A percentile compares a stretch with the other conserved stretches of the same genome.
phyloP scores from a whole-genome alignment of 1,284 basidiomycete genomes.

The Sanghuangporus weigelae region DNA sequence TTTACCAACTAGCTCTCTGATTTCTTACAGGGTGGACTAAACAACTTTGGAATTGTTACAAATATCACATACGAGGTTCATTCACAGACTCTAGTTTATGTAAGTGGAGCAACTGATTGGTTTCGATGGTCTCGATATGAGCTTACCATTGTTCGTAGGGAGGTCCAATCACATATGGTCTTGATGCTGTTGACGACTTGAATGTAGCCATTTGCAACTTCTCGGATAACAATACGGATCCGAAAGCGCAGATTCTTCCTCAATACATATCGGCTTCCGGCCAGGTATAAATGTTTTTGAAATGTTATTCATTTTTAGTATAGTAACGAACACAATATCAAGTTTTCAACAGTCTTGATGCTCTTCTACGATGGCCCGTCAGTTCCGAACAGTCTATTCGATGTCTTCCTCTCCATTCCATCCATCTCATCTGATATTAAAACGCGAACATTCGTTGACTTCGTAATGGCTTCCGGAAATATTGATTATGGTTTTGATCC shows the following conservation, averaged over 20 bases:
- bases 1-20: neutral
- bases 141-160: neutral
- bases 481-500: constrained; percentile 4
- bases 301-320: neutral
- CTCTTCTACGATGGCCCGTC: constrained; percentile 12
- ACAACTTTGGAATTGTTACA: constrained; percentile 17
- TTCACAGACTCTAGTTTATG: constrained; percentile 8
- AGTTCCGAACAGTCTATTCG: constrained; percentile 3
- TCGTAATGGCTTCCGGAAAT: constrained; percentile 2
- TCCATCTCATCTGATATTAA: neutral
- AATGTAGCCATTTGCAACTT: constrained; percentile 6
- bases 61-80: constrained; percentile 1
- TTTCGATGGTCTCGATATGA: neutral
- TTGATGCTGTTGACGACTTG: neutral
- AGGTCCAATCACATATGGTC: constrained; percentile 1
- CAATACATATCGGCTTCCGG: neutral
- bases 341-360: neutral
- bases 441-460: constrained; percentile 7
- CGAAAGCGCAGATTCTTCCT: constrained; percentile 12
- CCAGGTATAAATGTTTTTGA: neutral
- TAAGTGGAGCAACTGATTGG: constrained; percentile 1
- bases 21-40: constrained; percentile 8
- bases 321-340: neutral
- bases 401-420: constrained; percentile 5
- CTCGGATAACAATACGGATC: constrained; percentile 7